Conservation (phyloP, 768 basidiomycete genomes). For the Sutorius australiensis region DNA sequence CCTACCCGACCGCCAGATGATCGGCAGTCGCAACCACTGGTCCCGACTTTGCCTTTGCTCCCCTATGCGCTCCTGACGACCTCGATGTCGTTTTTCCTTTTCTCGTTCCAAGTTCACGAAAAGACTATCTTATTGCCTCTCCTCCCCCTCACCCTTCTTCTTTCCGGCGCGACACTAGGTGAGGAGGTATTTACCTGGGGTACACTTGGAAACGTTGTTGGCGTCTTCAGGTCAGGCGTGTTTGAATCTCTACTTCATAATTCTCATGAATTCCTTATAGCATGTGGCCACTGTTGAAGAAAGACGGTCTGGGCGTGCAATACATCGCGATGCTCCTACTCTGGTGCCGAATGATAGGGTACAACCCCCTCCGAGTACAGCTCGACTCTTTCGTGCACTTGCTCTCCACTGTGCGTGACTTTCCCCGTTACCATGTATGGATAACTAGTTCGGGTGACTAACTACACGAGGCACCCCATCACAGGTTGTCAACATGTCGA, state of each 20-base stretch:
- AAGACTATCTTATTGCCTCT: conserved; percentile 87
- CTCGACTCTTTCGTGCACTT: conserved; percentile 47
- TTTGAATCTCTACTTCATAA: not conserved
- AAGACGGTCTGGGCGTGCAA: conserved; percentile 73
- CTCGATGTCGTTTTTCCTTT: conserved; percentile 91
- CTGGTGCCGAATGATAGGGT: conserved; percentile 84
- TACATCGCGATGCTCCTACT: conserved; percentile 63
- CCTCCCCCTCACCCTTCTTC: conserved; percentile 75
- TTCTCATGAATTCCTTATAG: conserved; percentile 38
- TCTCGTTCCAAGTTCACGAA: conserved; percentile 96
- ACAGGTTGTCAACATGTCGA: conserved; percentile 54
- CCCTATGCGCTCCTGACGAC: conserved; percentile 77
- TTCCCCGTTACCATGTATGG: not conserved
- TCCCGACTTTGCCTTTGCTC: conserved; percentile 63
- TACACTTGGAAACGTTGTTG: conserved; percentile 66
- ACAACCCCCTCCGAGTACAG: conserved; percentile 56
- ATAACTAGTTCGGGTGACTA: not conserved
- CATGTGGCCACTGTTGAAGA: conserved; percentile 88
- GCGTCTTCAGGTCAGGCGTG: conserved; percentile 72
- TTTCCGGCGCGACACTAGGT: conserved; percentile 43
- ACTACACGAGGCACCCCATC: not conserved
- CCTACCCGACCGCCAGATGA: not conserved
- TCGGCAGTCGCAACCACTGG: conserved; percentile 23
- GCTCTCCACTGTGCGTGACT: conserved; percentile 46
- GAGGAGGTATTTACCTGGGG: conserved; percentile 31